A percentile compares a stretch with the other conserved stretches of the same genome.
phyloP scores from a whole-genome alignment of 2,329 filamentous ascomycete species.

The Fusarium coicis region DNA sequence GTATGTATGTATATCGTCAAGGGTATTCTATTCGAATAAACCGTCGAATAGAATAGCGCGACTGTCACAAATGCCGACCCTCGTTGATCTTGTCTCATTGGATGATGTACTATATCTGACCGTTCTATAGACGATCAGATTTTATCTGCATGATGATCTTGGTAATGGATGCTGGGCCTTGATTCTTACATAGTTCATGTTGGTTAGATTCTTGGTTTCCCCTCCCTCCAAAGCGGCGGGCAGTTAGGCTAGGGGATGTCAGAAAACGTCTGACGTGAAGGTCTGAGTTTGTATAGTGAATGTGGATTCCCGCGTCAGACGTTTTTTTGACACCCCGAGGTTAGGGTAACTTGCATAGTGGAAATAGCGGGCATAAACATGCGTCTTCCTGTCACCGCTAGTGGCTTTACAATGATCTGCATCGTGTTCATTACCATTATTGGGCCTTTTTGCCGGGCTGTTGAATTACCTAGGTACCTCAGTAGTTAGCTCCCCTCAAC shows the following conservation, averaged over 20 bases:
- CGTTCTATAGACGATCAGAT: background rate
- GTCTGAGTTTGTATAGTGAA: too few relatives aligned
- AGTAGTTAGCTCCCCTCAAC: background rate
- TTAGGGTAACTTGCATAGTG: background rate
- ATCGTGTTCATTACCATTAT: background rate
- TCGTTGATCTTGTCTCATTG: background rate
- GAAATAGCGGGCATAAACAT: background rate
- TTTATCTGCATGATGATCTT: conserved; percentile 1
- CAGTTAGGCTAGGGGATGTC: too few relatives aligned
- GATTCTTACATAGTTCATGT: background rate
- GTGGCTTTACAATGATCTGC: background rate
- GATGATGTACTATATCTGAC: background rate
- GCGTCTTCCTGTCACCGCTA: background rate
- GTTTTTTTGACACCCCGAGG: too few relatives aligned
- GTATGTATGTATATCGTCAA: background rate
- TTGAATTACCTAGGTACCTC: background rate
- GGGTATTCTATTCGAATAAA: conserved; percentile 1
- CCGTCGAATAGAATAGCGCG: background rate
- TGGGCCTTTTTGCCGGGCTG: background rate
- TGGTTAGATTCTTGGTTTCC: background rate
- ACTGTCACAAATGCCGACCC: background rate
- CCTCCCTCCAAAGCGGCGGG: background rate
- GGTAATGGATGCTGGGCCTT: background rate
- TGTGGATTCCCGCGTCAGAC: too few relatives aligned
- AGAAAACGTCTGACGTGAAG: too few relatives aligned